Percentiles rank a stretch among this genome's conserved stretches.
Conservation (phyloP, 352 stramenopile species). For the Phytophthora lateralis region DNA sequence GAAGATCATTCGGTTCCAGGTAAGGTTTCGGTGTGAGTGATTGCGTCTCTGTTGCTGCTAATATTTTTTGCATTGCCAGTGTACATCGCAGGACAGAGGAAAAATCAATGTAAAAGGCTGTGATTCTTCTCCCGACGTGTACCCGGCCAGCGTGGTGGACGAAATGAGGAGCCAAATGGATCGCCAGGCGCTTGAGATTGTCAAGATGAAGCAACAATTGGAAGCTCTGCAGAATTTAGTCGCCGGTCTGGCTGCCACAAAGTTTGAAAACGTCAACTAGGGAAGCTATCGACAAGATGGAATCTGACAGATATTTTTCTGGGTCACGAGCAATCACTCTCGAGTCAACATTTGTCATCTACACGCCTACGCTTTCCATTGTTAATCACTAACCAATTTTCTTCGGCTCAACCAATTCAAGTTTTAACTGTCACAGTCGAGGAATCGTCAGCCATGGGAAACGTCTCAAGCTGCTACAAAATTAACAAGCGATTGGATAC, state of each 20-base stretch:
- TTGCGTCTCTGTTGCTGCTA: not conserved
- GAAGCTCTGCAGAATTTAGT: slow-evolving; percentile 31
- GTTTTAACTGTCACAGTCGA: not conserved
- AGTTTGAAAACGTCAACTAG: slow-evolving; percentile 5
- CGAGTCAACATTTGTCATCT: not conserved
- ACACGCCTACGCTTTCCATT: not conserved
- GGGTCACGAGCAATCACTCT: not conserved
- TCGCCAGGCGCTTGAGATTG: slow-evolving; percentile 36
- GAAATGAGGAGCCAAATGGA: slow-evolving; percentile 27
- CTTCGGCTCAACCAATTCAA: not conserved
- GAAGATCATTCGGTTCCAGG: slow-evolving; percentile 14
- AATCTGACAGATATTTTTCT: not conserved
- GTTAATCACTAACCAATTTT: not conserved
- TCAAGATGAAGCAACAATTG: slow-evolving; percentile 31
- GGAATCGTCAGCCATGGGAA: slow-evolving; percentile 8
- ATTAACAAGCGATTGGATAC: not conserved
- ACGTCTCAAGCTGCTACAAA: slow-evolving; percentile 21
- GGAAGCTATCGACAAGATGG: not conserved
- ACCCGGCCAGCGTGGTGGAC: slow-evolving; percentile 6
- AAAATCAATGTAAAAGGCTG: not conserved
- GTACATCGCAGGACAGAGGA: not conserved
- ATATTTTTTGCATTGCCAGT: not conserved
- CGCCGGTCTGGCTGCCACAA: slow-evolving; percentile 6
- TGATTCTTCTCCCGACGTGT: not conserved
- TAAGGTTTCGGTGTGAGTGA: not conserved